These are phyloP conservation scores for Globisporangium cylindrosporum DNA, from an alignment of 352 stramenopile genomes.

Conservation along the genomic window DNA sequence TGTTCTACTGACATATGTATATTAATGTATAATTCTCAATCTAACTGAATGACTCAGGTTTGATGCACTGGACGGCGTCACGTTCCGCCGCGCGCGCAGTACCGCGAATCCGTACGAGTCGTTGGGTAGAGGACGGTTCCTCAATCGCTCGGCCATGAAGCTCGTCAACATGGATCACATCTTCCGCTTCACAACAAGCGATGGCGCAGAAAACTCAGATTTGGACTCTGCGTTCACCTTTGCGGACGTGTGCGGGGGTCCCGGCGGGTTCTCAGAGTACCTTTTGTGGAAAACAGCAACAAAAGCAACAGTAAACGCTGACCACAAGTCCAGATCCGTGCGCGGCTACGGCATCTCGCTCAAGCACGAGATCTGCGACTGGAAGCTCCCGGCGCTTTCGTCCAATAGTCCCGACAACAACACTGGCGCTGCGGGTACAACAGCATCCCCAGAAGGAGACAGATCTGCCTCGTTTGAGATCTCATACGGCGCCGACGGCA, in stretches of 20 bases:
- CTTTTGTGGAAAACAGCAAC: conserved; percentile 43
- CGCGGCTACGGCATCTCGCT: conserved; percentile 72
- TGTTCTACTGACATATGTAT: neutral
- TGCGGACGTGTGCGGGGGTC: conserved; percentile 73
- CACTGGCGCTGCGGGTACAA: conserved; percentile 8
- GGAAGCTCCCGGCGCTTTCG: conserved; percentile 25
- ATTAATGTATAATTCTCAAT: neutral
- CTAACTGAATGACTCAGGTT: conserved; percentile 27
- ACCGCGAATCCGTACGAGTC: conserved; percentile 55
- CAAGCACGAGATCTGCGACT: conserved; percentile 47
- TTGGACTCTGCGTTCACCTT: conserved; percentile 40
- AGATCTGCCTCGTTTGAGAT: conserved; percentile 31
- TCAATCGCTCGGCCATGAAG: conserved; percentile 85
- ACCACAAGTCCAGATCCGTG: conserved; percentile 1
- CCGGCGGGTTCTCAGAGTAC: conserved; percentile 81
- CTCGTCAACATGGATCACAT: conserved; percentile 70
- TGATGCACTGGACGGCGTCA: conserved; percentile 23
- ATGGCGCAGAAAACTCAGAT: neutral
- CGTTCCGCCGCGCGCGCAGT: conserved; percentile 41
- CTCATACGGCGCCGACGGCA: conserved; percentile 68
- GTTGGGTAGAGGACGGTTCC: conserved; percentile 56
- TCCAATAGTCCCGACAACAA: neutral
- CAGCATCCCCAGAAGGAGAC: neutral
- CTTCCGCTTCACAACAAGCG: conserved; percentile 40
- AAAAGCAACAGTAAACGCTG: neutral